These are phyloP conservation scores for Phytophthora multivora DNA, from an alignment of 352 stramenopile genomes.

Conservation along the genomic window DNA sequence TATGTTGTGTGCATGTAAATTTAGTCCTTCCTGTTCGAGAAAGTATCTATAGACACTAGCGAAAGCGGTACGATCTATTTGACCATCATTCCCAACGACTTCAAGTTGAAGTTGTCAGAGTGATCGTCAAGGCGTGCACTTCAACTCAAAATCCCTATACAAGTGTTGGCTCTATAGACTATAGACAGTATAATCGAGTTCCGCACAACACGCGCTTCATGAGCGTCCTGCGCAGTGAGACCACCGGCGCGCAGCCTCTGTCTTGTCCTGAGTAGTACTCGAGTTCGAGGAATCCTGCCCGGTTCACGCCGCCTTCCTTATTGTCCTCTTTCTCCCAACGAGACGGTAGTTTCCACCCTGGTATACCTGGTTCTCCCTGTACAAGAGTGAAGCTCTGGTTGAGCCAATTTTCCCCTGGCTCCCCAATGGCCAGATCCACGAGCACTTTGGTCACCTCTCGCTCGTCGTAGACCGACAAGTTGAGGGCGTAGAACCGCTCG, in stretches of 20 bases:
- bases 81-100: no score
- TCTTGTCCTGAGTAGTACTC: slow-evolving; percentile 80
- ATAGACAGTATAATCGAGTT: slow-evolving; percentile 73
- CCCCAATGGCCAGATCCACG: slow-evolving; percentile 75
- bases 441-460: slow-evolving; percentile 83
- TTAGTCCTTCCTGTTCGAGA: no score
- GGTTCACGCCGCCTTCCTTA: slow-evolving; percentile 72
- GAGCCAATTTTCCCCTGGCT: slow-evolving; percentile 86
- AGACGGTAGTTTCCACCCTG: slow-evolving; percentile 79
- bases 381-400: slow-evolving; percentile 72
- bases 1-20: no score
- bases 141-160: neutral
- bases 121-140: neutral
- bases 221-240: slow-evolving; percentile 62
- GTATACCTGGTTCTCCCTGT: slow-evolving; percentile 60
- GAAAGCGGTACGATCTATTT: no score
- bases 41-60: no score
- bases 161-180: slow-evolving; percentile 30
- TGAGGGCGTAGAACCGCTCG: slow-evolving; percentile 70
- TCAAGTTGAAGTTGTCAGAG: neutral
- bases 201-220: slow-evolving; percentile 66
- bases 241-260: slow-evolving; percentile 61
- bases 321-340: slow-evolving; percentile 83
- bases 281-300: slow-evolving; percentile 64
- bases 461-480: slow-evolving; percentile 75